A percentile compares a stretch with the other conserved stretches of the same genome.
Evolutionary conservation across 345 rosid genomes (phyloP).

Genomic region (Lumnitzera racemosa): DNA sequence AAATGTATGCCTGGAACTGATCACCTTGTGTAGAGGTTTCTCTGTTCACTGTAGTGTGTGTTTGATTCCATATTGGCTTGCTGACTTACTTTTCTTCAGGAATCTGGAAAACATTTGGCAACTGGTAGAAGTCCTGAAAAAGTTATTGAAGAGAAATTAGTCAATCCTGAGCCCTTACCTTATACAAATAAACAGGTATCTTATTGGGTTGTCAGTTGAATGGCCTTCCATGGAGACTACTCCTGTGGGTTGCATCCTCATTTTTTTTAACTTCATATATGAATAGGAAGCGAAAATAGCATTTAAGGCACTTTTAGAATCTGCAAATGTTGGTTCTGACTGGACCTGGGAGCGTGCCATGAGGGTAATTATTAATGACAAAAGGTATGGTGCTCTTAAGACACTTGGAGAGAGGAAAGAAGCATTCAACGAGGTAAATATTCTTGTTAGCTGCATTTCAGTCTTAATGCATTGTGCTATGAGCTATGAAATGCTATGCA

Average conservation of each 20-base stretch:
- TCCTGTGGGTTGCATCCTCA: slow-evolving; percentile 6
- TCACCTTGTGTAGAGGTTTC: neutral
- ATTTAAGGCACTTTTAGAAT: slow-evolving; percentile 78
- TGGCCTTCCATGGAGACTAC: slow-evolving; percentile 11
- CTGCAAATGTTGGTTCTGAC: slow-evolving; percentile 75
- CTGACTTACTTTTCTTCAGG: slow-evolving; percentile 25
- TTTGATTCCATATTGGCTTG: slow-evolving; percentile 4
- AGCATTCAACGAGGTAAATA: slow-evolving; percentile 76
- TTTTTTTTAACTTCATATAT: neutral
- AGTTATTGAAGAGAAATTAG: slow-evolving; percentile 49
- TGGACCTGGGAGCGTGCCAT: slow-evolving; percentile 99
- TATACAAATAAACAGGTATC: slow-evolving; percentile 64
- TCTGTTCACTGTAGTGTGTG: neutral
- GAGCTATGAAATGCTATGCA: neutral
- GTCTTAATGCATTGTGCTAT: neutral
- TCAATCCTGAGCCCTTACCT: slow-evolving; percentile 43
- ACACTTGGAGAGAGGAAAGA: slow-evolving; percentile 97
- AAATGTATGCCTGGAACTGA: slow-evolving; percentile 7
- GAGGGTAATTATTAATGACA: slow-evolving; percentile 82
- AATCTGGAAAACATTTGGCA: slow-evolving; percentile 30
- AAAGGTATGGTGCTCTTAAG: slow-evolving; percentile 82
- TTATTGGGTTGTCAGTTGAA: slow-evolving; percentile 5
- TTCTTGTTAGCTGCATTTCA: neutral
- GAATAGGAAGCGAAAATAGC: slow-evolving; percentile 73
- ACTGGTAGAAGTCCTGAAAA: slow-evolving; percentile 30